phyloP scores from a whole-genome alignment of 1,284 basidiomycete genomes.

The Ustilago sp. region DNA sequence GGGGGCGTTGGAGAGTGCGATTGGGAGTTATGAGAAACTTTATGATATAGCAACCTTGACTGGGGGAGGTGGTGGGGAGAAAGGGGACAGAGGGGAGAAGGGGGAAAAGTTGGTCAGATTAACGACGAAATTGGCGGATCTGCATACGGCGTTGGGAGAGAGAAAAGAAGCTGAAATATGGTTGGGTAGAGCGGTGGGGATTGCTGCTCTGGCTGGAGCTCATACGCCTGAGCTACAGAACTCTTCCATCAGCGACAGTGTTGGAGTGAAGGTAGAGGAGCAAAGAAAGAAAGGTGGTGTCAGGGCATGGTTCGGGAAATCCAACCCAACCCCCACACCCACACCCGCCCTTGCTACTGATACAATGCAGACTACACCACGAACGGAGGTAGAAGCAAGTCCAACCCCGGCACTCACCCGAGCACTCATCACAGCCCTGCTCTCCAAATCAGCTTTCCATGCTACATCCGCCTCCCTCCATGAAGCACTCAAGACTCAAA shows the following conservation, averaged over 20 bases:
- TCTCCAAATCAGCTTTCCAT: constrained; percentile 55
- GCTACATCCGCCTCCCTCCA: constrained; percentile 35
- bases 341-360: neutral
- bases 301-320: constrained; percentile 21
- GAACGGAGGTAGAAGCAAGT: neutral
- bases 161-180: constrained; percentile 48
- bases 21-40: constrained; percentile 42
- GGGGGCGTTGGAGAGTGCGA: constrained; percentile 27
- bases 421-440: constrained; percentile 46
- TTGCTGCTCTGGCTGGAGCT: constrained; percentile 34
- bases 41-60: constrained; percentile 27
- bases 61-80: neutral
- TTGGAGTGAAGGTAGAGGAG: neutral
- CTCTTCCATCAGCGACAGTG: neutral
- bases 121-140: constrained; percentile 59
- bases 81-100: neutral
- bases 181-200: constrained; percentile 43
- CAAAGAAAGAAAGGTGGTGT: neutral
- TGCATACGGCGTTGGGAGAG: constrained; percentile 36
- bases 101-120: constrained; percentile 43
- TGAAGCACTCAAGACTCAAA: constrained; percentile 53
- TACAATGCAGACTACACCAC: neutral
- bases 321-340: constrained; percentile 1
- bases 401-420: constrained; percentile 48
- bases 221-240: neutral